Evolutionary conservation across 441 rosid genomes (phyloP).

Genomic region (Aleurites moluccanus): DNA sequence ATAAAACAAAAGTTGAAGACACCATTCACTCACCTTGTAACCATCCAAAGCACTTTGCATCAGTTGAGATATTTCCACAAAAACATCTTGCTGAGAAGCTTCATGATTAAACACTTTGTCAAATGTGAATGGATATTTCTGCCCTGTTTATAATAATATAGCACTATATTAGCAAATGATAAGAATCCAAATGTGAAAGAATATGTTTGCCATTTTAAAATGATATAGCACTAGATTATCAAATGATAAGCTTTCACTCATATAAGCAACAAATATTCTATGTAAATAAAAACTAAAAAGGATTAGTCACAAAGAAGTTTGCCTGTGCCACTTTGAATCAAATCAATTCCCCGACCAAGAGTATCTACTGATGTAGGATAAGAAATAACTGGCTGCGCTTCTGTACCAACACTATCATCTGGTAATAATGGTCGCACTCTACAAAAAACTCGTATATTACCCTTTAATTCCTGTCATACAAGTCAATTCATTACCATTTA

Average conservation of each 20-base stretch:
- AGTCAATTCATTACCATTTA: background rate
- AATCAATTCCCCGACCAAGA: slow-evolving; percentile 79
- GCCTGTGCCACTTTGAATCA: slow-evolving; percentile 72
- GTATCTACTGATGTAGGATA: slow-evolving; percentile 76
- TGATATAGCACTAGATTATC: no score
- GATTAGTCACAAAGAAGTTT: background rate
- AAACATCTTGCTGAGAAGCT: slow-evolving; percentile 85
- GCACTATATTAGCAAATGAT: background rate
- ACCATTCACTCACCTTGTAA: slow-evolving; percentile 59
- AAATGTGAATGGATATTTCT: slow-evolving; percentile 80
- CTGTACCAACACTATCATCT: slow-evolving; percentile 70
- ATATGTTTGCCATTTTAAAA: no score
- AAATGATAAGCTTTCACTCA: slow-evolving; percentile 3
- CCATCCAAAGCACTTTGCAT: slow-evolving; percentile 98
- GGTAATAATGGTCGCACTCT: slow-evolving; percentile 89
- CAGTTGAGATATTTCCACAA: slow-evolving; percentile 91
- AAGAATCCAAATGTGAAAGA: no score
- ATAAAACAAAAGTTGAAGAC: background rate
- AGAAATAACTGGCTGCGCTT: slow-evolving; percentile 46
- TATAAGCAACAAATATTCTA: background rate
- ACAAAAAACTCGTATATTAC: slow-evolving; percentile 94
- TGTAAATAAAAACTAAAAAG: background rate
- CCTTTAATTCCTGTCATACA: slow-evolving; percentile 79
- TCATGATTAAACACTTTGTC: slow-evolving; percentile 91
- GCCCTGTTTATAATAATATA: slow-evolving; percentile 47